phyloP scores from a whole-genome alignment of 2,329 filamentous ascomycete species.

The Pyrenophora tritici-repentis region DNA sequence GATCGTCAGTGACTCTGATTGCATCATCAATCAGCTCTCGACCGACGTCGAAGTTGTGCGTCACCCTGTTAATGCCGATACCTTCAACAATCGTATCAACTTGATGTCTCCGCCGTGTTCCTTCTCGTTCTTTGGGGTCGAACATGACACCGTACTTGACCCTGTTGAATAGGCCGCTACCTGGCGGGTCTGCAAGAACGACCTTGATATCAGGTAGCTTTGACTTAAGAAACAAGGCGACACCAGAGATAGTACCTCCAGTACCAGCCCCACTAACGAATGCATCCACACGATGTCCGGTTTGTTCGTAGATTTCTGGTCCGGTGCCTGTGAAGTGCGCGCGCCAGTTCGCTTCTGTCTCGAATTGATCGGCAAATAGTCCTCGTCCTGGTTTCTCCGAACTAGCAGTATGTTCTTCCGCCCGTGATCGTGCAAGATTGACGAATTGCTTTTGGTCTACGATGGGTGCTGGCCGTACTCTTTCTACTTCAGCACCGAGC shows the following conservation, averaged over 20 bases:
- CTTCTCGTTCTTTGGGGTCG: conserved; percentile 83
- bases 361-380: conserved; percentile 96
- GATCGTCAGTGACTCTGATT: conserved; percentile 82
- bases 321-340: conserved; percentile 85
- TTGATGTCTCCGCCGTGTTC: conserved; percentile 84
- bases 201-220: conserved; percentile 67
- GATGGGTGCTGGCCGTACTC: conserved; percentile 88
- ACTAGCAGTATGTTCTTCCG: conserved; percentile 70
- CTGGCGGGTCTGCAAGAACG: conserved; percentile 90
- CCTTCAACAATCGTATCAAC: conserved; percentile 97
- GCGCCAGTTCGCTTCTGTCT: conserved; percentile 84
- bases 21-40: conserved; percentile 88
- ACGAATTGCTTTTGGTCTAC: conserved; percentile 94
- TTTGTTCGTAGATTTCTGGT: conserved; percentile 85
- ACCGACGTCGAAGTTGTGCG: conserved; percentile 87
- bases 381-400: conserved; percentile 69
- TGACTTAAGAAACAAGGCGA: conserved; percentile 81
- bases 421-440: conserved; percentile 81
- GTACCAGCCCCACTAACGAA: conserved; percentile 95
- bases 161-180: conserved; percentile 90
- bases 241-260: conserved; percentile 88
- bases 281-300: conserved; percentile 74
- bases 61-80: conserved; percentile 93
- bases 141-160: conserved; percentile 97
- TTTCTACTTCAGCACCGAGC: conserved; percentile 89